Base-by-base conservation (phyloP, 2,329 filamentous ascomycete species). In the Xylaria sp. region DNA sequence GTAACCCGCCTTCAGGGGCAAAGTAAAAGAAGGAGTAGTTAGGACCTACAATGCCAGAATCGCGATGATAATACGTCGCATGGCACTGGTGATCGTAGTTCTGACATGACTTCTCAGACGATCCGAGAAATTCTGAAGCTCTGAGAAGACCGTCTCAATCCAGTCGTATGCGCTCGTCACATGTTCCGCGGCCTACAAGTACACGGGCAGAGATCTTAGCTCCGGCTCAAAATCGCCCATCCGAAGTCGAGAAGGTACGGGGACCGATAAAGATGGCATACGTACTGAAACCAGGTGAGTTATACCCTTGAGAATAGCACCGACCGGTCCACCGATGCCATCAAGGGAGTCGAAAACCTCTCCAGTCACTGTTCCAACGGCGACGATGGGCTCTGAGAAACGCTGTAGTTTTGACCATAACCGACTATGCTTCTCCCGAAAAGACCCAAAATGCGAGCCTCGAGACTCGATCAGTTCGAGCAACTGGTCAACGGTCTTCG, bases 151-250 rank as follows among this genome's bases (percentile, higher is more conserved):
- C 4, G 61, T 55, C 39, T 63, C 61, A 44, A 63, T 56, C 61
- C 61, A 63, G n/a, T 63, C 61, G 56, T 63, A 63, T 15, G 61
- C 61, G 39, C 61, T 63, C 15, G 61, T 63, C 13, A 63, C 61
- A 48, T 46, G 61, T 37, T 54, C 51, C 1, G 61, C 61, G 9
- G 61, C 61, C 61, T 63, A 63, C 9, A 34, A 23, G 10, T 52
- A 7, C 18, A 48, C 3, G n/a, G 41, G 25, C 23, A 39, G 12
- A 37, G 15, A 23, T 23, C 15, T 55, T 55, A 63, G 60, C 39
- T 13, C n/a, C 55, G 46, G 9, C 37, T 62, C 46, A 51, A 61
- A n/a, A 44, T 25, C 28, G 3, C 34, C 37, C 20, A 57, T 37
- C 3, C 56, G 23, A 3, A 34, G 8, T 37, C n/a, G 23, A 18